Evolutionary conservation across 1,284 basidiomycete genomes (phyloP), one percentile per base, ranked within the genome.

Genomic region (Pterulicium gracile): DNA sequence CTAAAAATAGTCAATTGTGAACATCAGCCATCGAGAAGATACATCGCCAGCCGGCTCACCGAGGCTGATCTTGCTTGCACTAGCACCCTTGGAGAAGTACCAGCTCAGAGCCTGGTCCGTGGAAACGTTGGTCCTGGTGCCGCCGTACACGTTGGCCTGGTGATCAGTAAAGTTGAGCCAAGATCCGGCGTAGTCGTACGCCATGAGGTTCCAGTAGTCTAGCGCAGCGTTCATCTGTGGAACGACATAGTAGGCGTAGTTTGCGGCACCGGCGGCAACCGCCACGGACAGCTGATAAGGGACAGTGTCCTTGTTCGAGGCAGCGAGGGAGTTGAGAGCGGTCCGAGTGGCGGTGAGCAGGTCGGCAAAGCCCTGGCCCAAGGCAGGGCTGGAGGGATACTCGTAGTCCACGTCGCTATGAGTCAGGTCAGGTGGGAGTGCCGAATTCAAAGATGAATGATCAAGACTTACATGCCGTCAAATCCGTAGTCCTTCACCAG

Each of bases 161-260:
- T 95, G 83, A 45, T 88, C 88, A 1, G 68, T 65, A 34, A 56
- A 78, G 36, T 65, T 72, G 22, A 78, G 55, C 82, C 83, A 87
- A 3, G 80, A 77, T 2, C 83, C 83, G 45, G 81, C 71, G 55
- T 83, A 86, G 55, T 89, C 86, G 53, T 89, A 89, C 4, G 82
- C 81, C 92, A 97, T 96, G 47, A 97, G 63, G 61, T 95, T 94
- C 90, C 90, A 95, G 64, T 85, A 91, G 36, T 74, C 77, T 41
- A 95, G 65, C 19, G 74, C 79, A 12, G 61, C 59, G 57, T 92
- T 79, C 85, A 95, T 88, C 55, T 83, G 79, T 5, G 70, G 58
- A 14, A 94, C 67, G 10, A 73, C 68, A 17, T 91, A 70, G 51
- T 78, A 72, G 43, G 73, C 67, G 57, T 87, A 84, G 57, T 88